Conservation (phyloP, 2,329 filamentous ascomycete species). For the Trichocomaceae sp. region DNA sequence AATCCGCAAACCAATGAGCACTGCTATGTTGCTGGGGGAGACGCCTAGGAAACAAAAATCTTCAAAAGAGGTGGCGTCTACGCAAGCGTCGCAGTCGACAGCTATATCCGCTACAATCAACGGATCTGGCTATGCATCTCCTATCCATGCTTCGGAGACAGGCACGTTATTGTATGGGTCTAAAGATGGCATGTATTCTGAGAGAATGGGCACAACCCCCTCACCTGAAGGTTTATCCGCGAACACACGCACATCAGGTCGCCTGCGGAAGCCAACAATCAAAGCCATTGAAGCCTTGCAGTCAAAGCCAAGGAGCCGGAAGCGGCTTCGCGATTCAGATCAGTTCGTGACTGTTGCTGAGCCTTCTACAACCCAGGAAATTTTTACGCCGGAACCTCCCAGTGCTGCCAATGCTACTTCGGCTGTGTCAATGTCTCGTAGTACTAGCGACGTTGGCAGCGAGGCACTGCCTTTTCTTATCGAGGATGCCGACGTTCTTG, state of each 20-base stretch:
- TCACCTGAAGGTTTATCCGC: conserved; percentile 16
- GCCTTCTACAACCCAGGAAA: not conserved
- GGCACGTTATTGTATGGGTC: not conserved
- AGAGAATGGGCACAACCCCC: conserved; percentile 14
- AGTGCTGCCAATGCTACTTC: not conserved
- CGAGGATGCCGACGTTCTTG: conserved; percentile 8
- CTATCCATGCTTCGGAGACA: not conserved
- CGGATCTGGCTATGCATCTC: not conserved
- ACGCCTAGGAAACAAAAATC: conserved; percentile 2
- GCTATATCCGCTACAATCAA: not conserved
- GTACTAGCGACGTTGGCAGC: conserved; percentile 5
- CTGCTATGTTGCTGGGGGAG: not conserved
- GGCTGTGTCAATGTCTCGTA: conserved; percentile 4
- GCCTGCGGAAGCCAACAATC: conserved; percentile 25
- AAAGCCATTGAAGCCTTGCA: conserved; percentile 25
- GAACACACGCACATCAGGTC: conserved; percentile 21
- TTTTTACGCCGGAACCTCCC: conserved; percentile 5
- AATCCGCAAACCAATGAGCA: conserved; percentile 9
- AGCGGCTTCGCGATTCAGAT: conserved; percentile 13
- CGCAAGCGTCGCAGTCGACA: not conserved
- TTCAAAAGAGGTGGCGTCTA: not conserved
- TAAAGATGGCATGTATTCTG: conserved; percentile 9
- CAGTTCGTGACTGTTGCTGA: not conserved
- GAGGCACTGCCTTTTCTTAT: conserved; percentile 2
- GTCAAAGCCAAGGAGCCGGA: conserved; percentile 15